Base-by-base conservation (phyloP, 441 rosid species). In the Capsella rubella region DNA sequence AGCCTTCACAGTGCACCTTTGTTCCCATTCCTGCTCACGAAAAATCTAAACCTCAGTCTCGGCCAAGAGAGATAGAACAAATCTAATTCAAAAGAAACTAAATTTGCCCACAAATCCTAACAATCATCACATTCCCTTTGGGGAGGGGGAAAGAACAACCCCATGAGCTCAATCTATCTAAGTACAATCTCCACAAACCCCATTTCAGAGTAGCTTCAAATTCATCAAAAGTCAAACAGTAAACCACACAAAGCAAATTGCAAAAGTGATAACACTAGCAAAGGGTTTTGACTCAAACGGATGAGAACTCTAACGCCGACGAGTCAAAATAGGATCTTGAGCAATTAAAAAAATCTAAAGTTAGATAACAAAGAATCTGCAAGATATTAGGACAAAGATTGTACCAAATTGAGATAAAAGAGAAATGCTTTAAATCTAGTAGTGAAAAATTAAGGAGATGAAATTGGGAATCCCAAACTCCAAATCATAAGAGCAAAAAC, bases 11-110 rank as follows among this genome's bases (percentile, higher is more conserved):
- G 72, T 88, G 92, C 63, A 89, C 90, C 82, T 88, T 87, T 85
- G 96, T 85, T 87, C 95, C 96, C 97, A 91, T 91, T 76, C 89
- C 97, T 95, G 60, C 77, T 68, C 67, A 84, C 72, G 0, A 29
- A 64, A 75, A 67, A 52, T 1, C 34, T 59, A 71, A 47, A 57
- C 53, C 53, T 71, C 12, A 77, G 64, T 46, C 35, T 54, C 50
- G 15, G 47, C 39, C n/a, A 67, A 21, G 0, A 21, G 7, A 49
- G 40, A 32, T 2, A 21, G 11, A 55, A 14, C 60, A 57, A 64
- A 67, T 53, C 52, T 28, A 40, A 63, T 50, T 27, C 49, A 28
- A 56, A 21, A 5, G 29, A 52, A 64, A 69, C 0, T 25, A 56
- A 28, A 55, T 55, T 47, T 45, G 46, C 13, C 61, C 31, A 14